These are phyloP conservation scores for Verticillium klebahnii DNA, from an alignment of 2,329 filamentous ascomycete genomes.

Conservation along the genomic window DNA sequence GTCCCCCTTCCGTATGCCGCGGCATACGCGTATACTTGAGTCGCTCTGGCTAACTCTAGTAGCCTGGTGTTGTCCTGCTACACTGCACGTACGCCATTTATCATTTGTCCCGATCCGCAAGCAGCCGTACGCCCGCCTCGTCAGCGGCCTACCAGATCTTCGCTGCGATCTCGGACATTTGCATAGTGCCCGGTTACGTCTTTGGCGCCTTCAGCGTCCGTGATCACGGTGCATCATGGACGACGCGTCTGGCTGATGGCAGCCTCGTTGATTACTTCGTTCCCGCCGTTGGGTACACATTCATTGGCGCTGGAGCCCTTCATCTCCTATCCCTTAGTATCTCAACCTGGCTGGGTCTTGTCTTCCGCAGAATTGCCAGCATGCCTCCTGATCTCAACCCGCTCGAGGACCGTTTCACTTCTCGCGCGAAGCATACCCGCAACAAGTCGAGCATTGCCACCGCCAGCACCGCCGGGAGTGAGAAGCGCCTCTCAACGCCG, in stretches of 20 bases:
- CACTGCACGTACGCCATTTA: conserved; percentile 76
- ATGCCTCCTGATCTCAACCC: conserved; percentile 96
- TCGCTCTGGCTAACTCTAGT: background rate
- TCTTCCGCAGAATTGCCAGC: conserved; percentile 76
- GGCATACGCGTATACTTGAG: background rate
- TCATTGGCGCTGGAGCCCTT: conserved; percentile 58
- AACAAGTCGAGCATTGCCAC: conserved; percentile 58
- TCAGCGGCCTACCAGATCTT: conserved; percentile 89
- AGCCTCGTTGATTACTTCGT: conserved; percentile 56
- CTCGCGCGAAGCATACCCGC: conserved; percentile 68
- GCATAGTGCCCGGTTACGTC: conserved; percentile 49
- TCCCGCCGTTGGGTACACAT: conserved; percentile 62
- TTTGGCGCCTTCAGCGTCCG: conserved; percentile 46
- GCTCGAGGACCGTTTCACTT: conserved; percentile 78
- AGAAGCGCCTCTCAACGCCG: conserved; percentile 56
- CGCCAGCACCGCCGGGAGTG: conserved; percentile 35
- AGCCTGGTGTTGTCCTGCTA: conserved; percentile 72
- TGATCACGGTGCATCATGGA: conserved; percentile 52
- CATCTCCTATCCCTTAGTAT: conserved; percentile 67
- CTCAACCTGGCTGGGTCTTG: conserved; percentile 68
- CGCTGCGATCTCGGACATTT: conserved; percentile 65
- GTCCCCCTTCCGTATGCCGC: background rate
- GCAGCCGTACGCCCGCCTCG: conserved; percentile 69
- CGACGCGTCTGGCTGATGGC: conserved; percentile 58
- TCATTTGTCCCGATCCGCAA: conserved; percentile 68